Evolutionary conservation across 2,329 filamentous ascomycete species (phyloP).

Genomic region (Penicillium sp.): DNA sequence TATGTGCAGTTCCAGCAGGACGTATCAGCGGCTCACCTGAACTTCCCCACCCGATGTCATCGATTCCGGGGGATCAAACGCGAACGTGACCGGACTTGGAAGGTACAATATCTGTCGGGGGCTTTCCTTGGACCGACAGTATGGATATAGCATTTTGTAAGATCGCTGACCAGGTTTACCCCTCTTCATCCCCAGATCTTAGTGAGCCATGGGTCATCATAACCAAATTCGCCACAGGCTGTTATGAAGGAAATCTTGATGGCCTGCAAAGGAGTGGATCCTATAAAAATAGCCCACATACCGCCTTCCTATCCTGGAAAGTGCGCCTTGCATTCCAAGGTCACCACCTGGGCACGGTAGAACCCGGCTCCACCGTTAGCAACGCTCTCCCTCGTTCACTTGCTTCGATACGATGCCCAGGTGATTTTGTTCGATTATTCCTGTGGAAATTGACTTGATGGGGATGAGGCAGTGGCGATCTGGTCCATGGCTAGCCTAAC

Average conservation of each 20-base stretch:
- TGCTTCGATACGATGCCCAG: slow-evolving; percentile 49
- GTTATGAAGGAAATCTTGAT: neutral
- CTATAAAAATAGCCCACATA: neutral
- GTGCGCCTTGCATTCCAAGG: slow-evolving; percentile 48
- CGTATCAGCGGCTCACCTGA: slow-evolving; percentile 47
- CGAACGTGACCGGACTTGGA: slow-evolving; percentile 48
- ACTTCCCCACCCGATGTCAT: slow-evolving; percentile 51
- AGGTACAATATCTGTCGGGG: slow-evolving; percentile 27
- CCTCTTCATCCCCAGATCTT: slow-evolving; percentile 48
- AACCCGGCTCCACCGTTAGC: slow-evolving; percentile 49
- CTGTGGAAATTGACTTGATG: neutral
- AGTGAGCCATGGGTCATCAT: slow-evolving; percentile 50
- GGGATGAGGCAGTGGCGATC: neutral
- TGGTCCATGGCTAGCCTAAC: neutral
- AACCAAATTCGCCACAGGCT: slow-evolving; percentile 45
- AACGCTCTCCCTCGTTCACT: slow-evolving; percentile 47
- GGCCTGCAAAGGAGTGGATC: neutral
- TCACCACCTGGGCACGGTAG: slow-evolving; percentile 47
- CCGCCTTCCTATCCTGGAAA: neutral
- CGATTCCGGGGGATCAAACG: slow-evolving; percentile 51
- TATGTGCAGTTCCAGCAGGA: slow-evolving; percentile 44
- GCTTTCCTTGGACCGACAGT: slow-evolving; percentile 34
- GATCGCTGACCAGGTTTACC: slow-evolving; percentile 40
- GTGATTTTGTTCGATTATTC: slow-evolving; percentile 46
- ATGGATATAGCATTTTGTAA: slow-evolving; percentile 35